These are phyloP conservation scores for Biscutella auriculata DNA, from an alignment of 441 rosid genomes.

Conservation along the genomic window DNA sequence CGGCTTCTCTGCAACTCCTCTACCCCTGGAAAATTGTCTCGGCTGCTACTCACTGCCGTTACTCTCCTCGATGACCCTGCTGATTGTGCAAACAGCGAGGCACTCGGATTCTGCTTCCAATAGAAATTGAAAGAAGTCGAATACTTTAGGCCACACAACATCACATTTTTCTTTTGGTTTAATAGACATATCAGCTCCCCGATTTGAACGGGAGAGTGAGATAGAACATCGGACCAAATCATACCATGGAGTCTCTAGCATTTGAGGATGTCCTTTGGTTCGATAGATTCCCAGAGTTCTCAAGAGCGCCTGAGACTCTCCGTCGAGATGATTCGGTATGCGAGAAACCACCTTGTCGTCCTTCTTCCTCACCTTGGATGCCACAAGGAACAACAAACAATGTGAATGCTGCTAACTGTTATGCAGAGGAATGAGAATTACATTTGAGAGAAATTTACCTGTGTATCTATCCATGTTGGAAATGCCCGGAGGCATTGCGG, in stretches of 20 bases:
- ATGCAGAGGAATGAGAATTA: neutral
- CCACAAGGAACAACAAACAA: conserved; percentile 13
- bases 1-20: conserved; percentile 22
- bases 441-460: conserved; percentile 28
- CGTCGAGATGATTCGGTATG: conserved; percentile 38
- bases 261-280: conserved; percentile 37
- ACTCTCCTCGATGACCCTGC: conserved; percentile 24
- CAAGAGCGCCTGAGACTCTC: conserved; percentile 39
- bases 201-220: too few species aligned
- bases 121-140: neutral
- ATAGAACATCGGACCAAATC: neutral
- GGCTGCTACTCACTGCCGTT: conserved; percentile 31
- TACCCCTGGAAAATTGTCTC: conserved; percentile 21
- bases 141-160: neutral
- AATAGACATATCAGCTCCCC: too few species aligned
- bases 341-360: neutral
- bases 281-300: conserved; percentile 34
- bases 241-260: conserved; percentile 39
- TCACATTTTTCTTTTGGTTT: neutral
- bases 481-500: conserved; percentile 58
- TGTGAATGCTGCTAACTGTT: neutral
- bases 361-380: conserved; percentile 44
- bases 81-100: conserved; percentile 32
- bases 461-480: conserved; percentile 53
- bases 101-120: conserved; percentile 38